These are phyloP conservation scores for Phytophthora melonis DNA, from an alignment of 352 stramenopile genomes.

Conservation along the genomic window DNA sequence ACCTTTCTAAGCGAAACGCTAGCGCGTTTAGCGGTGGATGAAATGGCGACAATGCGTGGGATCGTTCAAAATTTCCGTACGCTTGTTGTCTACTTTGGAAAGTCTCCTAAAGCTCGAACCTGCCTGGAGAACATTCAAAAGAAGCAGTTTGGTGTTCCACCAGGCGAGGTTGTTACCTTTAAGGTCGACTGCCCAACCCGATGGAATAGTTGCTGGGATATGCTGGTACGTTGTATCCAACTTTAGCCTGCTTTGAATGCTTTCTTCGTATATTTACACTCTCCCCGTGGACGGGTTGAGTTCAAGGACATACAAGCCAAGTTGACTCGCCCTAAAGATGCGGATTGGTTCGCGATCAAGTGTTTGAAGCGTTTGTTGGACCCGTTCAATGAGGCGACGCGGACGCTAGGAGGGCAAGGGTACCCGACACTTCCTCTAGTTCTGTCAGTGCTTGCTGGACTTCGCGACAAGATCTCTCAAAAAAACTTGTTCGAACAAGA, in stretches of 20 bases:
- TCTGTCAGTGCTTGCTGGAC: background rate
- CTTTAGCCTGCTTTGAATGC: background rate
- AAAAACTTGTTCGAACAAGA: background rate
- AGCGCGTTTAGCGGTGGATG: background rate
- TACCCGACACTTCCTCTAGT: background rate
- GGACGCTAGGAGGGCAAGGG: background rate
- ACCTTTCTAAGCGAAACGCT: background rate
- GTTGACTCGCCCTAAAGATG: background rate
- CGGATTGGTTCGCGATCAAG: background rate
- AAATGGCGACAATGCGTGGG: slow-evolving; percentile 13
- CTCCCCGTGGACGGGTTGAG: background rate
- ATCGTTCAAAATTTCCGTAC: slow-evolving; percentile 25
- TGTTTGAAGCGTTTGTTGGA: background rate
- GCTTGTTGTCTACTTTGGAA: slow-evolving; percentile 22
- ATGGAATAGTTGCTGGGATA: background rate
- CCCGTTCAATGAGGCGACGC: background rate
- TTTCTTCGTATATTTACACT: background rate
- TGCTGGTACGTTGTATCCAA: background rate
- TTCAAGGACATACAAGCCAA: background rate
- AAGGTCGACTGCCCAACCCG: background rate
- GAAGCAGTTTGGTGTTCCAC: background rate
- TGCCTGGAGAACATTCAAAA: slow-evolving; percentile 1
- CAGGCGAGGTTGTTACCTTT: background rate
- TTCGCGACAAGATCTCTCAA: background rate
- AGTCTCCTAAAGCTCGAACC: slow-evolving; percentile 22